Evolutionary conservation across 805 yeast genomes (phyloP).

Genomic region (Schwanniomyces vanrijiae): DNA sequence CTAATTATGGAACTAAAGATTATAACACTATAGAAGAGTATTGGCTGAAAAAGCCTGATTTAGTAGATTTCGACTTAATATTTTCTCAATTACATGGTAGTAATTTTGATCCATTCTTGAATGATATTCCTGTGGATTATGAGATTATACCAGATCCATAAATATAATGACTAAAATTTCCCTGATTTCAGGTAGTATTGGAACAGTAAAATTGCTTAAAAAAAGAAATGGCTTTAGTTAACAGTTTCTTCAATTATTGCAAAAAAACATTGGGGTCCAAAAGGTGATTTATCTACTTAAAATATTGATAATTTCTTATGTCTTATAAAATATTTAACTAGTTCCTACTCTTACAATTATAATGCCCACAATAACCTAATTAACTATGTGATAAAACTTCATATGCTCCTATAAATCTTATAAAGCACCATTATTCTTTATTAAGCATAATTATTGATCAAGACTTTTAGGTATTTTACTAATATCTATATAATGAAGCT

Average conservation of each 20-base stretch:
- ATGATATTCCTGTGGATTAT: neutral
- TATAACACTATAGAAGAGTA: neutral
- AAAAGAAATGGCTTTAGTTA: too few relatives aligned
- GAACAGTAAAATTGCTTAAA: too few relatives aligned
- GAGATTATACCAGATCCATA: neutral
- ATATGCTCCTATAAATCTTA: too few relatives aligned
- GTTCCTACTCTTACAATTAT: neutral
- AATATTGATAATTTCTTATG: too few relatives aligned
- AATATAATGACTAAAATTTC: neutral
- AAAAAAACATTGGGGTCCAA: too few relatives aligned
- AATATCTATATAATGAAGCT: too few relatives aligned
- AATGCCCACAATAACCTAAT: neutral
- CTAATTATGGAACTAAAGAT: neutral
- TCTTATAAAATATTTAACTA: neutral
- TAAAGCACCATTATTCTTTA: too few relatives aligned
- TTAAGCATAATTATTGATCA: too few relatives aligned
- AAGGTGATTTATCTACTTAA: too few relatives aligned
- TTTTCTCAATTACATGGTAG: neutral
- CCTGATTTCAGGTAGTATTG: neutral
- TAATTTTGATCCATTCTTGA: conserved; percentile 1
- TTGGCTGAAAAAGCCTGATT: neutral
- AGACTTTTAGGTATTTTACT: too few relatives aligned
- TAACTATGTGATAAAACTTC: too few relatives aligned
- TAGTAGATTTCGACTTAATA: neutral
- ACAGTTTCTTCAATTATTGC: neutral